These are phyloP conservation scores for Pichia californica DNA, from an alignment of 805 yeast genomes.

Conservation along the genomic window DNA sequence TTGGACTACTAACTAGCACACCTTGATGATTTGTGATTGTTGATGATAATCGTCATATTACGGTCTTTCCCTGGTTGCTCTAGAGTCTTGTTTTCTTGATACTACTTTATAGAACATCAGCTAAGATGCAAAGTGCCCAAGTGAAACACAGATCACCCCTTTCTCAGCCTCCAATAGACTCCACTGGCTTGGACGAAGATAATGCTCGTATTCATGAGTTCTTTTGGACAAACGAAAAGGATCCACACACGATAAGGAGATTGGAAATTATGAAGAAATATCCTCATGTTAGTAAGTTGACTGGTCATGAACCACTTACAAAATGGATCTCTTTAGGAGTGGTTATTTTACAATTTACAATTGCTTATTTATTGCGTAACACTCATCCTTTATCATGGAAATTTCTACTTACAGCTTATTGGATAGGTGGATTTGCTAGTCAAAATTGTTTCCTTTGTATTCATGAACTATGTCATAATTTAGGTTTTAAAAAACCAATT, in stretches of 20 bases:
- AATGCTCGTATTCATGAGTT: constrained; percentile 41
- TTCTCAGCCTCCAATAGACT: neutral
- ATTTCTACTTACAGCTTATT: constrained; percentile 60
- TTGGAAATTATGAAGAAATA: constrained; percentile 65
- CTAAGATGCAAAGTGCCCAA: neutral
- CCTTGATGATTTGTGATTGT: too few species aligned
- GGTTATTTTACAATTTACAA: constrained; percentile 57
- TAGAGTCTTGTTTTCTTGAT: too few species aligned
- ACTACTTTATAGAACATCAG: neutral
- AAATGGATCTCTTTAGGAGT: constrained; percentile 67
- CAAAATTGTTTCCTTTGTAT: constrained; percentile 83
- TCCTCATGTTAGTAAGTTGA: constrained; percentile 73
- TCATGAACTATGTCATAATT: constrained; percentile 82
- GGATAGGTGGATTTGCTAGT: constrained; percentile 79
- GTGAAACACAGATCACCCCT: neutral
- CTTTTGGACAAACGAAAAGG: constrained; percentile 77
- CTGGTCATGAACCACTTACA: constrained; percentile 83
- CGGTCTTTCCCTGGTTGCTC: too few species aligned
- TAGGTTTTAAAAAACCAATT: constrained; percentile 73
- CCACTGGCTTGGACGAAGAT: neutral
- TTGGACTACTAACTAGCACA: too few species aligned
- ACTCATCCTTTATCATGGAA: constrained; percentile 44
- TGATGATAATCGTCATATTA: too few species aligned
- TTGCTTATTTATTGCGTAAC: constrained; percentile 57
- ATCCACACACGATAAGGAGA: constrained; percentile 74